Evolutionary conservation across 225 moss, liverwort and hornwort genomes (phyloP).

Genomic region (Thuidium tamariscinum): DNA sequence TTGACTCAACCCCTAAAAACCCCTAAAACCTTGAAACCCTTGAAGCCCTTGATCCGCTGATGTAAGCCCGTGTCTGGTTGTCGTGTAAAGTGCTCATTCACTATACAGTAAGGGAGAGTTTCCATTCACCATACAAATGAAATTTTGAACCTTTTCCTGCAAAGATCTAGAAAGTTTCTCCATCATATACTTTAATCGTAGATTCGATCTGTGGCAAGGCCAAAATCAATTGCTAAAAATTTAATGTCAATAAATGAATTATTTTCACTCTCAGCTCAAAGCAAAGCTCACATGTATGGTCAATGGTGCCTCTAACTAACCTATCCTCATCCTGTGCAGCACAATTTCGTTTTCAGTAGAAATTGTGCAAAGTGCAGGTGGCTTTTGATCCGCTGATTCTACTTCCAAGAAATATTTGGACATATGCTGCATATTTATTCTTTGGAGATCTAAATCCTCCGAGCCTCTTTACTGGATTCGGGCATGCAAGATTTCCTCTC

Average conservation of each 20-base stretch:
- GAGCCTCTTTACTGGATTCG: background rate
- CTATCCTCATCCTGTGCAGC: background rate
- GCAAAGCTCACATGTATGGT: background rate
- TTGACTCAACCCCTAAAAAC: background rate
- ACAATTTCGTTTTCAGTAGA: background rate
- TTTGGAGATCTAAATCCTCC: background rate
- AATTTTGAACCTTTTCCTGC: background rate
- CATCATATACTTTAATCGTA: background rate
- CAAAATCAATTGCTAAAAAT: background rate
- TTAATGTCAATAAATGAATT: background rate
- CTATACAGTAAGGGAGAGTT: background rate
- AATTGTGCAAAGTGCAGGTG: background rate
- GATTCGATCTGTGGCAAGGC: background rate
- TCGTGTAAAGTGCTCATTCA: background rate
- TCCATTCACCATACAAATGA: background rate
- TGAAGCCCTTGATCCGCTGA: background rate
- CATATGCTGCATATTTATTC: background rate
- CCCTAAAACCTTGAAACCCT: background rate
- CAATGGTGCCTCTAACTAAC: background rate
- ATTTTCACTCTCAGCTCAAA: background rate
- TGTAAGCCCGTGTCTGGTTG: too few species aligned
- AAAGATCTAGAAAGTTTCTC: background rate
- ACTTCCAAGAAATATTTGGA: background rate
- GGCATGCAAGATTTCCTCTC: background rate
- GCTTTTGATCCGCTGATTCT: background rate